Evolutionary conservation across 1,284 basidiomycete species (phyloP).

Genomic region (Trametes versicolor): DNA sequence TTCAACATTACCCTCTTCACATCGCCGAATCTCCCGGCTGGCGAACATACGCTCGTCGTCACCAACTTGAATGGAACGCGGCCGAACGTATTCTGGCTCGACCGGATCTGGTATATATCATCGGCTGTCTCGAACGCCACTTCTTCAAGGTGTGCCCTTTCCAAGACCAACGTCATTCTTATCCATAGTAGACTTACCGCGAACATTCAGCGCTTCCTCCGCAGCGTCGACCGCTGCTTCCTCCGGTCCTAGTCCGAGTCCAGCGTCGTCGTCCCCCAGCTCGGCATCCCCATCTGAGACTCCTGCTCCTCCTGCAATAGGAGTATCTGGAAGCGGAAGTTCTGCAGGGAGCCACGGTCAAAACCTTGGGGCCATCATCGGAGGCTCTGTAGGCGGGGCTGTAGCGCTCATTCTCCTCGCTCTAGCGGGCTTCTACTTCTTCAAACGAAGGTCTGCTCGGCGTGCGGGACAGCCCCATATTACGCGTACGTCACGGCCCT

Average conservation of each 20-base stretch:
- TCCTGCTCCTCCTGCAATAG: not conserved
- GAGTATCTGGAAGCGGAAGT: not conserved
- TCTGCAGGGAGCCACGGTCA: not conserved
- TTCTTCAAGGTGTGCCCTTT: not conserved
- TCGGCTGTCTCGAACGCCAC: not conserved
- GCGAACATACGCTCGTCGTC: constrained; percentile 7
- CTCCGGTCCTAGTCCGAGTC: not conserved
- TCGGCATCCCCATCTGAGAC: not conserved
- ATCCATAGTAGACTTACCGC: too few species aligned
- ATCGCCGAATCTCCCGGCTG: constrained; percentile 11
- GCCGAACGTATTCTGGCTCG: constrained; percentile 10
- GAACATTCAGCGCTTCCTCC: too few species aligned
- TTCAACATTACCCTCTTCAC: constrained; percentile 18
- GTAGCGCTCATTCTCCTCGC: not conserved
- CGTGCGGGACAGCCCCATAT: not conserved
- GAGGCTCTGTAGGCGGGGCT: not conserved
- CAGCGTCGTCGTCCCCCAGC: not conserved
- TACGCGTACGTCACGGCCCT: not conserved
- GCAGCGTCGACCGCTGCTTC: too few species aligned
- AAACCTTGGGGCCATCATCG: constrained; percentile 1
- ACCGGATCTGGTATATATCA: constrained; percentile 7
- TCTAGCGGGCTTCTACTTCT: not conserved
- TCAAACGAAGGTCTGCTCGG: not conserved
- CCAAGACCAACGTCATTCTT: too few species aligned
- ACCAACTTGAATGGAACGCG: constrained; percentile 9